phyloP scores from a whole-genome alignment of 495 filamentous ascomycete genomes.

The Aspergillus affinis region DNA sequence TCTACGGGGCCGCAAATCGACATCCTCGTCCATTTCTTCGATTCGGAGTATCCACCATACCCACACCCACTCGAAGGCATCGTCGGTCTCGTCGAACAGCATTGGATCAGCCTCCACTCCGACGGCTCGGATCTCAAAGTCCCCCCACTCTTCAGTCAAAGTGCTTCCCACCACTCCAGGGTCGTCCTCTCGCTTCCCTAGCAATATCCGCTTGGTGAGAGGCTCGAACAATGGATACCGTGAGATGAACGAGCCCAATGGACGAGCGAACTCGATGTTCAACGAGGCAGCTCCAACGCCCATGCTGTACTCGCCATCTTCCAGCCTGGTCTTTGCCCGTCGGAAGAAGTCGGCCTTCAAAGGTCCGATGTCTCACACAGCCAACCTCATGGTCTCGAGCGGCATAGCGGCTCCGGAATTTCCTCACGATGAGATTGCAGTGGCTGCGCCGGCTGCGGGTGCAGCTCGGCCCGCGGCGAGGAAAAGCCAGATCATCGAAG shows the following conservation, averaged over 20 bases:
- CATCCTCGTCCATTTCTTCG: constrained; percentile 91
- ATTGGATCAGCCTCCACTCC: constrained; percentile 64
- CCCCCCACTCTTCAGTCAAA: constrained; percentile 88
- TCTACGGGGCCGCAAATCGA: constrained; percentile 89
- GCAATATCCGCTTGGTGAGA: constrained; percentile 82
- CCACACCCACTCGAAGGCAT: constrained; percentile 90
- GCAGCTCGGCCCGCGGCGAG: constrained; percentile 59
- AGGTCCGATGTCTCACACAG: constrained; percentile 70
- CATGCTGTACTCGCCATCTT: constrained; percentile 48
- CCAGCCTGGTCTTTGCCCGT: constrained; percentile 83
- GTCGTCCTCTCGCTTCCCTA: constrained; percentile 68
- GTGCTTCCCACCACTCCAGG: constrained; percentile 92
- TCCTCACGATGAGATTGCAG: constrained; percentile 36
- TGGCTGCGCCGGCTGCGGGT: constrained; percentile 51
- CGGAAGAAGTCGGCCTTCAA: constrained; percentile 88
- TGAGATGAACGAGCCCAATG: constrained; percentile 27
- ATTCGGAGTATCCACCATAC: constrained; percentile 85
- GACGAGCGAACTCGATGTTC: constrained; percentile 34
- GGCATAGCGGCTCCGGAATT: constrained; percentile 38
- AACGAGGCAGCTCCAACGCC: constrained; percentile 41
- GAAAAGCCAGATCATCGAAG: constrained; percentile 70
- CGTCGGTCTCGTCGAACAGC: constrained; percentile 84
- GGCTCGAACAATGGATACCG: constrained; percentile 40
- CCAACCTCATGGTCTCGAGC: constrained; percentile 41
- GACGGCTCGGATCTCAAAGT: constrained; percentile 64